Base-by-base conservation (phyloP, 2,329 filamentous ascomycete genomes). In the Fusarium falciforme region DNA sequence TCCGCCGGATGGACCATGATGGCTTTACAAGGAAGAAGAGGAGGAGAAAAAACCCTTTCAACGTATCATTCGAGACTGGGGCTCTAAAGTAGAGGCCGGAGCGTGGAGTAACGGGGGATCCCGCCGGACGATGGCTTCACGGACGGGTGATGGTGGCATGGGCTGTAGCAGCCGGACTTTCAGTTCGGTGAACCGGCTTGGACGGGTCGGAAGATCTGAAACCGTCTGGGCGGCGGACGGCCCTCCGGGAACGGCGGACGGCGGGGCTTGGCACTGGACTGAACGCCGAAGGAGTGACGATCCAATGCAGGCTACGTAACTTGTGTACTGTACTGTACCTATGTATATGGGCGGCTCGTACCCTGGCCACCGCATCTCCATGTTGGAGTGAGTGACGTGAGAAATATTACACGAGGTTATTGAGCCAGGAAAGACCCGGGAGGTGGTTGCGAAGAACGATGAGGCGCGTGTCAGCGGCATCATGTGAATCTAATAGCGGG, bases 401-500 rank as follows among this genome's bases (percentile, higher is more conserved):
- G 59, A 36, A 69, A 52, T 54, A 52, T 66, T 61, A 49, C 11
- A 67, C 35, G 33, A 61, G 44, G 27, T 14, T 58, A 63, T 17
- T 49, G 22, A 42, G 54, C 63, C 35, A 59, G 61, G 42, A 49
- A 47, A 64, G 25, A 38, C 40, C 33, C 52, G 16, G 61, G 20
- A 58, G 35, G 33, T 31, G 36, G 61, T 33, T 62, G 59, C 22
- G 33, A 38, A 58, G 25, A 60, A 22, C 36, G 69, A 75, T 75
- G 63, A 71, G 70, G 61, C 60, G 72, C 72, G 67, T 75, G 64
- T 64, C 67, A 66, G 67, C 64, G 55, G 61, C 59, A 75, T 75
- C 70, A 73, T 75, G 73, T 75, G 73, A 75, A 75, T 49, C 44
- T 25, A 49, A 49, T 71, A 55, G n/a, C 35, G 25, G 66, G 64